Evolutionary conservation across 2,329 filamentous ascomycete genomes (phyloP).

Genomic region (Camillea tinctor): DNA sequence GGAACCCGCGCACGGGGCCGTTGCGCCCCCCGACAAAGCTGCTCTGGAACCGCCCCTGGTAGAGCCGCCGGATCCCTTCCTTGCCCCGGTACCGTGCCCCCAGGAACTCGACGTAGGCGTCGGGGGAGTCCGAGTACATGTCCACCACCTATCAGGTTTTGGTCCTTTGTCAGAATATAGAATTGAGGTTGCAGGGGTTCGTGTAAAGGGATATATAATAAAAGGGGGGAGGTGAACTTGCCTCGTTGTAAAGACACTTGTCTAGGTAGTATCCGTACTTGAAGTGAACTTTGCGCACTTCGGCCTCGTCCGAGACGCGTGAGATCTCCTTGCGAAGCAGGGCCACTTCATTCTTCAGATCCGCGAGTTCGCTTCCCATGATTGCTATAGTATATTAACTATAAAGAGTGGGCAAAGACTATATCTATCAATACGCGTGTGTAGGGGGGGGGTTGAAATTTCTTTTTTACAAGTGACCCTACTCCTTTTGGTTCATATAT

Average conservation of each 20-base stretch:
- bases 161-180: not conserved
- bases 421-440: constrained; percentile 6
- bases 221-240: constrained; percentile 15
- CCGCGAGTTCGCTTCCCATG: constrained; percentile 36
- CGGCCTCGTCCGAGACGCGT: constrained; percentile 46
- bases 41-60: constrained; percentile 50
- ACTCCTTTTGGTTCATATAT: too few species aligned
- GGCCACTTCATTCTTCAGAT: constrained; percentile 37
- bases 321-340: constrained; percentile 36
- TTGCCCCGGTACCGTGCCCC: constrained; percentile 53
- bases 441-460: too few species aligned
- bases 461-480: too few species aligned
- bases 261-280: constrained; percentile 60
- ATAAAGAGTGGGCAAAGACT: not conserved
- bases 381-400: constrained; percentile 2
- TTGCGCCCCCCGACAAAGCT: constrained; percentile 54
- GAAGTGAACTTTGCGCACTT: constrained; percentile 55
- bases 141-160: constrained; percentile 40
- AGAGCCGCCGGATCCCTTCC: constrained; percentile 50
- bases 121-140: constrained; percentile 52
- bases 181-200: too few species aligned
- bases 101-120: constrained; percentile 56
- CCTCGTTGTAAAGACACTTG: constrained; percentile 58
- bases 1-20: constrained; percentile 54
- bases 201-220: not conserved